phyloP scores from a whole-genome alignment of 2,329 filamentous ascomycete species.

The Diaporthe humulicola region DNA sequence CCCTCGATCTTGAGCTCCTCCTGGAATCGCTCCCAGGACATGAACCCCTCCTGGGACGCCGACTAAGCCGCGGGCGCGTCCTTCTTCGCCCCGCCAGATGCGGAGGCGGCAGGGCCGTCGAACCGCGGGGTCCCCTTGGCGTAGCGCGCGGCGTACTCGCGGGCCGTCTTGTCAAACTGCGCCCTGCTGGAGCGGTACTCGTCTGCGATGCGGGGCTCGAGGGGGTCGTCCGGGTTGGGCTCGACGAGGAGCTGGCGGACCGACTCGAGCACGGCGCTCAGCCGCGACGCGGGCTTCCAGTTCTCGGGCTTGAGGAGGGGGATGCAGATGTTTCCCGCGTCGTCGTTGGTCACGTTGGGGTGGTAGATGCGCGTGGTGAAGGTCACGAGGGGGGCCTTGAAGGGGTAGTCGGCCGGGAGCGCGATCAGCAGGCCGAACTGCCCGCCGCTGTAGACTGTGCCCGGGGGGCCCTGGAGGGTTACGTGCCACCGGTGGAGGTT shows the following conservation, averaged over 20 bases:
- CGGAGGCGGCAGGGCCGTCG: constrained; percentile 41
- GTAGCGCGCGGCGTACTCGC: constrained; percentile 80
- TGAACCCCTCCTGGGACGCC: too few species aligned
- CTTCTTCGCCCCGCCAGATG: background rate
- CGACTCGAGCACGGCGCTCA: constrained; percentile 82
- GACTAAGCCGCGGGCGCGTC: too few species aligned
- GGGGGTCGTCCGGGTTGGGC: constrained; percentile 89
- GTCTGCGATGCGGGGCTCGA: constrained; percentile 88
- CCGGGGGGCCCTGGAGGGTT: constrained; percentile 58
- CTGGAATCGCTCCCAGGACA: background rate
- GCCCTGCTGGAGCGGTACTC: constrained; percentile 79
- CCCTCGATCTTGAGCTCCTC: background rate
- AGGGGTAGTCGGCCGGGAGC: constrained; percentile 87
- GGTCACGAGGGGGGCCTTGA: constrained; percentile 84
- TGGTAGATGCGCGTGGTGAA: constrained; percentile 96
- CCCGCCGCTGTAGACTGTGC: constrained; percentile 71
- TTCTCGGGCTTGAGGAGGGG: constrained; percentile 85
- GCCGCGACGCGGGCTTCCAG: constrained; percentile 91
- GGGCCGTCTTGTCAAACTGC: constrained; percentile 81
- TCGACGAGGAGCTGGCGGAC: constrained; percentile 80
- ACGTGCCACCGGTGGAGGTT: constrained; percentile 68
- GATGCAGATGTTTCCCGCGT: constrained; percentile 87
- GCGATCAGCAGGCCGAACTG: constrained; percentile 79
- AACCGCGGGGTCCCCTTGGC: constrained; percentile 65
- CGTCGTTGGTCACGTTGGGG: constrained; percentile 92